phyloP scores from a whole-genome alignment of 2,329 filamentous ascomycete genomes.

The Biscogniauxia mediterranea region DNA sequence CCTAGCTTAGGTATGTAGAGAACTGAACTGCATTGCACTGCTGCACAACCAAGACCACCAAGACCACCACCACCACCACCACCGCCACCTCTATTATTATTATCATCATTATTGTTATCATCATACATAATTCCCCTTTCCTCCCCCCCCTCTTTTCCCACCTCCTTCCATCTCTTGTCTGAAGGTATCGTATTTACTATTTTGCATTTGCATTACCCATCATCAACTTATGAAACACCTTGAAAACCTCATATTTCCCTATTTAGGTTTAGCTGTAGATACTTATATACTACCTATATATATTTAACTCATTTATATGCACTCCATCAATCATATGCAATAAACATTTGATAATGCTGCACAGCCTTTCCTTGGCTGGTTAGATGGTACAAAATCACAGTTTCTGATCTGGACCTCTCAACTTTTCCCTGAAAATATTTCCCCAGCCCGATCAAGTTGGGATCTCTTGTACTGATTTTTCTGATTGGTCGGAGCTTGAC shows the following conservation, averaged over 20 bases:
- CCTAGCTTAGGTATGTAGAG: background rate
- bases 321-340: background rate
- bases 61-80: background rate
- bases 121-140: background rate
- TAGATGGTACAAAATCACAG: slow-evolving; percentile 9
- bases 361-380: slow-evolving; percentile 19
- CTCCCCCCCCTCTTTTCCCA: background rate
- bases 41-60: too few relatives aligned
- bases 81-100: background rate
- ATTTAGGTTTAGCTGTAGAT: slow-evolving; percentile 11
- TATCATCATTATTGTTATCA: background rate
- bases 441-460: slow-evolving; percentile 6
- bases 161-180: slow-evolving; percentile 14
- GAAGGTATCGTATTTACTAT: slow-evolving; percentile 4
- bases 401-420: background rate
- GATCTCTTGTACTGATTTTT: slow-evolving; percentile 35
- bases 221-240: slow-evolving; percentile 18
- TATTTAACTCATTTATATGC: too few relatives aligned
- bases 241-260: slow-evolving; percentile 11
- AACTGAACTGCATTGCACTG: background rate
- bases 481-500: slow-evolving; percentile 39
- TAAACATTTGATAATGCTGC: background rate
- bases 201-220: slow-evolving; percentile 15
- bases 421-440: background rate
- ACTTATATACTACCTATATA: background rate